A percentile compares a stretch with the other conserved stretches of the same genome.
phyloP scores from a whole-genome alignment of 2,329 filamentous ascomycete genomes.

The Pezicula rhizophila region DNA sequence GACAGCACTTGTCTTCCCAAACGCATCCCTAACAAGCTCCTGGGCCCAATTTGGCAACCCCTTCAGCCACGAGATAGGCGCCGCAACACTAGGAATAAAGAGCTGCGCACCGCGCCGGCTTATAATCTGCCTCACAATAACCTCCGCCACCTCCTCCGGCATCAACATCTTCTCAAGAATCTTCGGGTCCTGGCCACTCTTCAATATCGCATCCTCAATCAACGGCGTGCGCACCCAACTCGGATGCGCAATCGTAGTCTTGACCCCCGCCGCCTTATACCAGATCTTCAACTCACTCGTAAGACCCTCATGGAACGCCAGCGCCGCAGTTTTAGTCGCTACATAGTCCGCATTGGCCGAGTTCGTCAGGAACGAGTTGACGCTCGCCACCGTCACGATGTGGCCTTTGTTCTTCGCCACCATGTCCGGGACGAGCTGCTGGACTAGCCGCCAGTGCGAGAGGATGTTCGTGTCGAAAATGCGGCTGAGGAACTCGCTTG shows the following conservation, averaged over 20 bases:
- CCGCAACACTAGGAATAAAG: background rate
- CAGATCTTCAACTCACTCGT: constrained; percentile 30
- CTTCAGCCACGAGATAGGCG: background rate
- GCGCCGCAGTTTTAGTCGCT: constrained; percentile 43
- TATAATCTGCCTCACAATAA: background rate
- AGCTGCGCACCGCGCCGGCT: background rate
- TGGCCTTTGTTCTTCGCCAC: constrained; percentile 45
- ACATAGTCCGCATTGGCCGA: constrained; percentile 46
- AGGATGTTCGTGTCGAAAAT: constrained; percentile 48
- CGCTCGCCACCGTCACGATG: constrained; percentile 45
- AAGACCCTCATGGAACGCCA: constrained; percentile 47
- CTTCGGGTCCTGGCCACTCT: background rate
- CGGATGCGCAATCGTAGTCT: constrained; percentile 26
- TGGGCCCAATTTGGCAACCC: background rate
- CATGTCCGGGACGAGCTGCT: constrained; percentile 47
- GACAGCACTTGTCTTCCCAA: background rate
- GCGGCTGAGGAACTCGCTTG: constrained; percentile 35
- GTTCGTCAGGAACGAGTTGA: constrained; percentile 41
- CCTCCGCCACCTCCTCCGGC: background rate
- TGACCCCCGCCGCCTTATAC: constrained; percentile 32
- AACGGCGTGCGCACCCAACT: background rate
- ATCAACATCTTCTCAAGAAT: background rate
- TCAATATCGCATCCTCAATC: background rate
- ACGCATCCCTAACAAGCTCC: background rate
- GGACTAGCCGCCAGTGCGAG: constrained; percentile 42